Percentiles rank a stretch among this genome's conserved stretches.
phyloP scores from a whole-genome alignment of 805 yeast genomes.

The Wickerhamiella vanderwaltii region DNA sequence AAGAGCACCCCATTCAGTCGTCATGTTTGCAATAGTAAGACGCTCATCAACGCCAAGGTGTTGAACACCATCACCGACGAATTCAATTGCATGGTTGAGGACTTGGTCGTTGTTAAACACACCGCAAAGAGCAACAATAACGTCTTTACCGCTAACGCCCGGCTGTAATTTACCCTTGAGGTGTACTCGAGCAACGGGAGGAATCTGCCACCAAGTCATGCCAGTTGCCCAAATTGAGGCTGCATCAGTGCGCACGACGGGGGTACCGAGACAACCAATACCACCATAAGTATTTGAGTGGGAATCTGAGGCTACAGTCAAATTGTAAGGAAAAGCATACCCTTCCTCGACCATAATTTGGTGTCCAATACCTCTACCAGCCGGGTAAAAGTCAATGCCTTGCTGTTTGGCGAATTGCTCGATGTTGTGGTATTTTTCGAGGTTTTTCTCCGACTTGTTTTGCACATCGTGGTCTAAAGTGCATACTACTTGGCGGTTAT shows the following conservation, averaged over 20 bases:
- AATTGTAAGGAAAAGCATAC: constrained; percentile 85
- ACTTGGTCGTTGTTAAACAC: constrained; percentile 85
- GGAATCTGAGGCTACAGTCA: constrained; percentile 94
- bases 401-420: constrained; percentile 80
- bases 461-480: constrained; percentile 98
- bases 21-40: constrained; percentile 76
- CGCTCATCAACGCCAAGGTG: constrained; percentile 25
- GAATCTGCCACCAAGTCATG: constrained; percentile 99
- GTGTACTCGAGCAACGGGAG: constrained; percentile 94
- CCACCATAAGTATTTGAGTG: constrained; percentile 99
- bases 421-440: constrained; percentile 78
- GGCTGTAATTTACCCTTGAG: constrained; percentile 66
- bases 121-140: constrained; percentile 93
- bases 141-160: constrained; percentile 93
- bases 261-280: constrained; percentile 89
- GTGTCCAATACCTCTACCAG: constrained; percentile 98
- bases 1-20: constrained; percentile 98
- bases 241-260: constrained; percentile 96
- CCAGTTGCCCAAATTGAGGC: constrained; percentile 99
- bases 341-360: constrained; percentile 99
- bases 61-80: constrained; percentile 24
- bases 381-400: constrained; percentile 94
- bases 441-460: constrained; percentile 76
- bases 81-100: constrained; percentile 43
- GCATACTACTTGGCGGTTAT: constrained; percentile 85